These are phyloP conservation scores for Isoetes engelmannii DNA, from an alignment of 83 land plant genomes.

Conservation along the genomic window DNA sequence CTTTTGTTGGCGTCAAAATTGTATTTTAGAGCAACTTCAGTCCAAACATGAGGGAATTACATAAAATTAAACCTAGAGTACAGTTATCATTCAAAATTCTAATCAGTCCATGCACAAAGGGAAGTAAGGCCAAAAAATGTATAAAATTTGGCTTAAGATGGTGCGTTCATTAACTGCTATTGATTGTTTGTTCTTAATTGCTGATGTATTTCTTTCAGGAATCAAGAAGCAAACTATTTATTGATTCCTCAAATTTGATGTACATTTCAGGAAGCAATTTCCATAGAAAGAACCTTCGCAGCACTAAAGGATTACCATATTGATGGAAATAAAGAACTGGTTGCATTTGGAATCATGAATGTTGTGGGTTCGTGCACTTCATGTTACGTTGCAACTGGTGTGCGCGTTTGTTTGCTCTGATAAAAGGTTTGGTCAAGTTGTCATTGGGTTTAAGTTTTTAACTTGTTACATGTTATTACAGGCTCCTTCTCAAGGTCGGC, in stretches of 20 bases:
- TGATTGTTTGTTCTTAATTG: no score
- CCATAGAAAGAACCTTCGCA: conserved; percentile 5
- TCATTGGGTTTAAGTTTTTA: background rate
- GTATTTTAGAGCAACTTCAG: no score
- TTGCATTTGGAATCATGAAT: conserved; percentile 9
- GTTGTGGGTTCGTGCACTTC: background rate
- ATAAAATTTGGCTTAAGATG: no score
- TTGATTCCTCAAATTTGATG: background rate
- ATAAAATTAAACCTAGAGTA: no score
- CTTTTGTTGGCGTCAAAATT: no score
- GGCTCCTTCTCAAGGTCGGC: conserved; percentile 3
- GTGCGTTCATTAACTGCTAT: no score
- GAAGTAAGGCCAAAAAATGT: no score
- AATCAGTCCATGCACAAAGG: no score
- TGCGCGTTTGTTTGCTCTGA: background rate
- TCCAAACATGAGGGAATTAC: no score
- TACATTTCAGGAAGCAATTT: background rate
- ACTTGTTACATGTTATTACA: background rate
- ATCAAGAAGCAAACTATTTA: background rate
- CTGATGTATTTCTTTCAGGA: no score
- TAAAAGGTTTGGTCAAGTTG: background rate
- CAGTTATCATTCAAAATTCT: no score
- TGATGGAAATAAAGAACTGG: conserved; percentile 8
- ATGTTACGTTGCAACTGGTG: conserved; percentile 1
- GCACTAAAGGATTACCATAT: background rate